Evolutionary conservation across 2,329 filamentous ascomycete species (phyloP), one percentile per base, ranked within the genome.

Genomic region (Trichoderma simmonsii): DNA sequence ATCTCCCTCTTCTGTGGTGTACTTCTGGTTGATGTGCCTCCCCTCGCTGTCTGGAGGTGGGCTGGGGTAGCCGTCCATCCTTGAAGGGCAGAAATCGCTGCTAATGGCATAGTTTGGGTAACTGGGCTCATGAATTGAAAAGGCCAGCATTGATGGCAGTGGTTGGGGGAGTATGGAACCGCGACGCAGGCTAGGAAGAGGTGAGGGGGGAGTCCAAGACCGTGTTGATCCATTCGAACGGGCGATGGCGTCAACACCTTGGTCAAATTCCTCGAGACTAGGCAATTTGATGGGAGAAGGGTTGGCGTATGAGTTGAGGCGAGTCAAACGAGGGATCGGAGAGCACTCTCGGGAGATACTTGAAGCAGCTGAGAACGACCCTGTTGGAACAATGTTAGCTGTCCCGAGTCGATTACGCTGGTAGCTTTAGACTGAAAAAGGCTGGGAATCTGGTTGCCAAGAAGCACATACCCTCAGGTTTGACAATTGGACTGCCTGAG

Each of bases 11-110:
- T 84, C 82, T 1, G 79, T 80, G 0, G 82, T 83, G 76, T 84
- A 84, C 75, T 84, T 83, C 64, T 83, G 81, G 75, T 84, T 84
- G 73, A 83, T 83, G 73, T 83, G 81, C 28, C 81, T 76, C 62
- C 79, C 80, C 73, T 83, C 80, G 14, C 76, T 77, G 36, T 82
- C 81, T 0, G 79, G 80, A 6, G 81, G 81, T 14, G 81, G 80
- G 67, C 79, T 81, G 21, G 80, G 81, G 57, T 81, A 81, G 28
- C 78, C 76, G 28, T 79, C 79, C 69, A 79, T 73, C 30, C 72
- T 72, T 21, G 73, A 65, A 32, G 75, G 71, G 28, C 69, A 68
- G 70, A 77, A 76, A 4, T 75, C 68, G 28, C 78, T 78, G 71
- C 70, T 73, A 6, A 74, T 72, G 21, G 72, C 70, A 63, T 77